Percentiles rank a stretch among this genome's conserved stretches.
These are phyloP conservation scores for Sporothrix inflata DNA, from an alignment of 2,329 filamentous ascomycete species.

Conservation along the genomic window DNA sequence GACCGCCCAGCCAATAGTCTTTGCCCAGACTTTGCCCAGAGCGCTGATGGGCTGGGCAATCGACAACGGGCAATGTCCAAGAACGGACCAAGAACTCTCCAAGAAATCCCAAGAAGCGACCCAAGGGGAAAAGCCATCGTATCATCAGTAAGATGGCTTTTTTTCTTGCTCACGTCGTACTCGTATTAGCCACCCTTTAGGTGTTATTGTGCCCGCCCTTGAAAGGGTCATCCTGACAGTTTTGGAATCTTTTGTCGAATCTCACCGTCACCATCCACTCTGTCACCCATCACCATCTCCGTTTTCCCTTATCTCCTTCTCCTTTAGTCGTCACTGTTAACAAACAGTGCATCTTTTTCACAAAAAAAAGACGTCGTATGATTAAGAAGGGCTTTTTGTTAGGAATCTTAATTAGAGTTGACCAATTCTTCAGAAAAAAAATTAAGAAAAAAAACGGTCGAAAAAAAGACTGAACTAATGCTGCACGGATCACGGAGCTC, in stretches of 20 bases:
- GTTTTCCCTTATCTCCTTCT: neutral
- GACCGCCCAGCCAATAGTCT: neutral
- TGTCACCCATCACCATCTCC: neutral
- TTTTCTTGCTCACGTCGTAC: neutral
- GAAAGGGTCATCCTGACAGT: neutral
- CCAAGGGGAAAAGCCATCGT: neutral
- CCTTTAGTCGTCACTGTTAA: neutral
- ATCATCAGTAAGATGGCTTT: neutral
- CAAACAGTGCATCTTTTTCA: neutral
- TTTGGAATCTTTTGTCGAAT: constrained; percentile 2
- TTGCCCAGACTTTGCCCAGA: constrained; percentile 5
- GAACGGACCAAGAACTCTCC: neutral
- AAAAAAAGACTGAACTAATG: neutral
- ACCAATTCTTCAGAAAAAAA: neutral
- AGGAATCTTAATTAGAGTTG: neutral
- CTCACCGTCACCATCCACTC: neutral
- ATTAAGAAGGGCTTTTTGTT: neutral
- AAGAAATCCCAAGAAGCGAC: neutral
- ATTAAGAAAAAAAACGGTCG: neutral
- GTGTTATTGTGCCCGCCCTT: neutral
- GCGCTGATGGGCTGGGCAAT: neutral
- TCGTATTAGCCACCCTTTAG: neutral
- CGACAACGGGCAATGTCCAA: neutral
- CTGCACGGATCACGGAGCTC: constrained; percentile 4
- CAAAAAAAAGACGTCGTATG: neutral